These are phyloP conservation scores for Glycyrrhiza uralensis DNA, from an alignment of 306 rosid genomes.

Conservation along the genomic window DNA sequence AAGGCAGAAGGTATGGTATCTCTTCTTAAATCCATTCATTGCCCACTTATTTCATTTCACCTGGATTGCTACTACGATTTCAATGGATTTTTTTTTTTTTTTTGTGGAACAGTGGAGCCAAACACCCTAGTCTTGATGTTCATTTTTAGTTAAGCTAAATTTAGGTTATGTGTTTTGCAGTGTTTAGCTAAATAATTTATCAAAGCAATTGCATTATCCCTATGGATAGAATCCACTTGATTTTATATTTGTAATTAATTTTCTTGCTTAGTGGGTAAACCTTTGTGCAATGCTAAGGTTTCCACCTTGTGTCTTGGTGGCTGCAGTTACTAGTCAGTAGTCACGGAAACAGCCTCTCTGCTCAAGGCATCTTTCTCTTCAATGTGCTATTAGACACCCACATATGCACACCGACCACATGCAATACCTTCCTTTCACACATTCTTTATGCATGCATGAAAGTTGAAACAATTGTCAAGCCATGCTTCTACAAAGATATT, in stretches of 20 bases:
- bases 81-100: not conserved
- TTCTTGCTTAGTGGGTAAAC: not conserved
- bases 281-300: not conserved
- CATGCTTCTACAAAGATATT: not conserved
- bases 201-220: not conserved
- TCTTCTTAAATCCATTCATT: slow-evolving; percentile 16
- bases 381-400: not conserved
- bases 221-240: not conserved
- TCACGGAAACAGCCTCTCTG: not conserved
- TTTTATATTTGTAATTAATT: not conserved
- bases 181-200: not conserved
- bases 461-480: not conserved
- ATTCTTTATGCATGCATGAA: slow-evolving; percentile 23
- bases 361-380: not conserved
- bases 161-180: slow-evolving; percentile 1
- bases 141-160: not conserved
- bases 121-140: not conserved
- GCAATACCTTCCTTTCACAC: not conserved
- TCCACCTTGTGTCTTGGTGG: not conserved
- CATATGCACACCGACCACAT: not conserved
- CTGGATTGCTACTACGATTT: not conserved
- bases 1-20: slow-evolving; percentile 68
- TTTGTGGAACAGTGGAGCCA: not conserved
- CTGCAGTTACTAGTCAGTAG: not conserved
- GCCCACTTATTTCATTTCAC: not conserved